Evolutionary conservation across 371 early-diverging fungal genomes (phyloP).

Genomic region (Gilbertella persicaria): DNA sequence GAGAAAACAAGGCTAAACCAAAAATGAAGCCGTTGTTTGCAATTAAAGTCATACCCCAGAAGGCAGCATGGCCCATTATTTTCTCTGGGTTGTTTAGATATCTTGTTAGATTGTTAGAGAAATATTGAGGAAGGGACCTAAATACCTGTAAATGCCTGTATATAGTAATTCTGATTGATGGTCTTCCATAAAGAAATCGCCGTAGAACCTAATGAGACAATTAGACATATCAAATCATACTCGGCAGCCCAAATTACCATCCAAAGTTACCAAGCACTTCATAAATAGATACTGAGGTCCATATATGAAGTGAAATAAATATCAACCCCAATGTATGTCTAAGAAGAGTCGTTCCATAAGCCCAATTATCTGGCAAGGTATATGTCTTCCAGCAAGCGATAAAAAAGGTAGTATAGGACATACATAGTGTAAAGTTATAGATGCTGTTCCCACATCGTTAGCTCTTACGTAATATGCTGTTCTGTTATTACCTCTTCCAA

Average conservation of each 20-base stretch:
- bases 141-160: slow-evolving; percentile 84
- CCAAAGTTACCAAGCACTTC: slow-evolving; percentile 91
- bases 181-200: slow-evolving; percentile 84
- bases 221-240: background rate
- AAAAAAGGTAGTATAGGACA: slow-evolving; percentile 86
- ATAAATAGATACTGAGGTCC: slow-evolving; percentile 84
- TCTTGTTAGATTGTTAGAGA: too few relatives aligned
- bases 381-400: slow-evolving; percentile 76
- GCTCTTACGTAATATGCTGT: too few relatives aligned
- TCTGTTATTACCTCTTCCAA: slow-evolving; percentile 77
- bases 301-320: slow-evolving; percentile 81
- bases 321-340: slow-evolving; percentile 75
- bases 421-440: slow-evolving; percentile 84
- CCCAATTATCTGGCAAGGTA: slow-evolving; percentile 69
- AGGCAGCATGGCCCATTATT: slow-evolving; percentile 85
- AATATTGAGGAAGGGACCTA: too few relatives aligned
- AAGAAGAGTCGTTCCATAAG: slow-evolving; percentile 69
- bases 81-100: slow-evolving; percentile 91
- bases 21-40: slow-evolving; percentile 77
- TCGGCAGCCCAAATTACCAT: slow-evolving; percentile 54
- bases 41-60: slow-evolving; percentile 89
- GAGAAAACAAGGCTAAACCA: slow-evolving; percentile 80
- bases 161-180: slow-evolving; percentile 65
- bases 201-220: slow-evolving; percentile 57
- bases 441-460: too few relatives aligned